Base-by-base conservation (phyloP, 306 rosid species). In the Vigna hirtella region DNA sequence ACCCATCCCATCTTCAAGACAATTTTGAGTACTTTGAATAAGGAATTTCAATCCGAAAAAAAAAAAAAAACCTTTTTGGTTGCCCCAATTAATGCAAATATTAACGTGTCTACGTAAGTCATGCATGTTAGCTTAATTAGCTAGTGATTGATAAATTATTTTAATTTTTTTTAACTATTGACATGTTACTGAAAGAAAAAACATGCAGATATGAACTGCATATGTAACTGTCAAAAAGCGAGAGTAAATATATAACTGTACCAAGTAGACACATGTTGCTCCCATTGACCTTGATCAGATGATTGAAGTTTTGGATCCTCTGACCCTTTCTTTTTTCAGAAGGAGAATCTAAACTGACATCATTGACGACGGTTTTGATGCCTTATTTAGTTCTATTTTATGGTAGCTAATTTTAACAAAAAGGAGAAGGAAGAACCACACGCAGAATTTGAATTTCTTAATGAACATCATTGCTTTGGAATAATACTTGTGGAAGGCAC, bases 321-420 rank as follows among this genome's bases (percentile, higher is more conserved):
- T 71, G 76, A 78, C 51, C 24, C 26, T 57, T 26, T 17, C 48
- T 18, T 61, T 2, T 47, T 59, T 52, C 0, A 28, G 13, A 59
- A 73, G 76, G 72, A 67, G 77, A 83, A 55, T 74, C 78, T 40
- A 63, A 69, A n/a, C 7, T 76, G 59, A 74, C 61, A 71, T 62
- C 49, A 81, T 40, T 3, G 12, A 57, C 53, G 61, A 57, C 43
- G 8, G 6, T 20, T 66, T 77, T 56, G 13, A 26, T 66, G 7
- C 65, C 38, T 26, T 58, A 10, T 13, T 50, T 14, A 1, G 4
- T 11, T 47, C 7, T 28, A 1, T 22, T 15, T 72, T 14, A 59
- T 28, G 2, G 0, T 15, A 18, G 32, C 14, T 22, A 57, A 57
- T 0, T 30, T 24, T 24, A 1, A 13, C 17, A 59, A 59, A 12